Conservation (phyloP, 345 rosid genomes). For the Euphorbia lathyris region DNA sequence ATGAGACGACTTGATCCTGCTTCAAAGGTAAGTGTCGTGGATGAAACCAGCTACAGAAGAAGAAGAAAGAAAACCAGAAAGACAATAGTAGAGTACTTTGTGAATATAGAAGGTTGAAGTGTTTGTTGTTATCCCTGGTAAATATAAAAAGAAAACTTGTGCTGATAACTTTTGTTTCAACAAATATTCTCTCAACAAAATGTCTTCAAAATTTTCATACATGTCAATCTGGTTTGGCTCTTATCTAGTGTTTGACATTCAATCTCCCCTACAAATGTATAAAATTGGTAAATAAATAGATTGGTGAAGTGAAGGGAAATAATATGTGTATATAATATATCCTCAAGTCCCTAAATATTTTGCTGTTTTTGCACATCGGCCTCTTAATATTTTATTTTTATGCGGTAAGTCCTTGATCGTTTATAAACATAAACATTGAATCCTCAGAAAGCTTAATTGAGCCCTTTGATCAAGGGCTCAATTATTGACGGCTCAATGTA, state of each 20-base stretch:
- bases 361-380: background rate
- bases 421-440: no score
- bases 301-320: no score
- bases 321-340: no score
- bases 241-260: background rate
- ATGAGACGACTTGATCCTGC: conserved; percentile 52
- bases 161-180: conserved; percentile 10
- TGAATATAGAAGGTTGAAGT: conserved; percentile 39
- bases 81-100: conserved; percentile 30
- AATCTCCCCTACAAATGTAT: background rate
- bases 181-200: background rate
- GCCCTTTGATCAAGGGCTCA: no score
- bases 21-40: conserved; percentile 23
- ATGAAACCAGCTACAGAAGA: conserved; percentile 27
- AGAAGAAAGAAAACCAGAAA: conserved; percentile 14
- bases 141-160: conserved; percentile 15
- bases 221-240: background rate
- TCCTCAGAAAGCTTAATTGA: no score
- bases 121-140: conserved; percentile 30
- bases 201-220: background rate
- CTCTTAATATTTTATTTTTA: no score
- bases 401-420: no score
- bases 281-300: no score
- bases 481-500: no score
- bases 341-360: background rate